These are phyloP conservation scores for Citrus medica DNA, from an alignment of 345 rosid species.

Conservation along the genomic window DNA sequence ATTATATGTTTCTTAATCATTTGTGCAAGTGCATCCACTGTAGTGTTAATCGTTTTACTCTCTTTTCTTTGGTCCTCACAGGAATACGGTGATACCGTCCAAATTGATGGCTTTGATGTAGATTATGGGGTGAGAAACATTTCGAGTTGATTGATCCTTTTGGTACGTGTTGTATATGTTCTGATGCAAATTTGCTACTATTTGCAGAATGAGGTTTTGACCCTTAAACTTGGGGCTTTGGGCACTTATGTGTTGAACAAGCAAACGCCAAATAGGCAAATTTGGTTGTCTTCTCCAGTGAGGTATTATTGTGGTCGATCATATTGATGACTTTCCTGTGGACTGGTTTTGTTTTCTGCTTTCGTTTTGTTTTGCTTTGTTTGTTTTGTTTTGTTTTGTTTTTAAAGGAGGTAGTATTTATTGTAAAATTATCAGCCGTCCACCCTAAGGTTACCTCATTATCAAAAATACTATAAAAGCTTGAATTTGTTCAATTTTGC, in stretches of 20 bases:
- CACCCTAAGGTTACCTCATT: too few species aligned
- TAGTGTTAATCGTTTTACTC: not conserved
- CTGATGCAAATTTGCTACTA: slow-evolving; percentile 1
- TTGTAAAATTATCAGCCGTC: not conserved
- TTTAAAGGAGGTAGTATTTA: not conserved
- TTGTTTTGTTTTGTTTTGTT: not conserved
- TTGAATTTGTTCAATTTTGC: too few species aligned
- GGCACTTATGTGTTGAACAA: slow-evolving; percentile 93
- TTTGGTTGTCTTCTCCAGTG: slow-evolving; percentile 89
- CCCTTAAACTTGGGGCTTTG: slow-evolving; percentile 68
- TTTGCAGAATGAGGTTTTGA: slow-evolving; percentile 84
- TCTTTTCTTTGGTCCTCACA: slow-evolving; percentile 20
- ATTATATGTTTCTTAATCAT: not conserved
- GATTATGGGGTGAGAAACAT: slow-evolving; percentile 76
- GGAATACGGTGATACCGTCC: slow-evolving; percentile 80
- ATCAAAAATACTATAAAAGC: too few species aligned
- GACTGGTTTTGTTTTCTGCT: not conserved
- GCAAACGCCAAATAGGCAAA: slow-evolving; percentile 88
- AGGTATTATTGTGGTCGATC: slow-evolving; percentile 36
- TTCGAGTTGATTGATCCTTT: slow-evolving; percentile 5
- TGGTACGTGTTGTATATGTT: not conserved
- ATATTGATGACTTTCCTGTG: not conserved
- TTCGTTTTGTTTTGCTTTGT: not conserved
- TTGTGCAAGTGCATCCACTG: not conserved
- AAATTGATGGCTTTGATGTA: slow-evolving; percentile 84